phyloP scores from a whole-genome alignment of 768 basidiomycete species.

The Dictyophora rubrovolvata region DNA sequence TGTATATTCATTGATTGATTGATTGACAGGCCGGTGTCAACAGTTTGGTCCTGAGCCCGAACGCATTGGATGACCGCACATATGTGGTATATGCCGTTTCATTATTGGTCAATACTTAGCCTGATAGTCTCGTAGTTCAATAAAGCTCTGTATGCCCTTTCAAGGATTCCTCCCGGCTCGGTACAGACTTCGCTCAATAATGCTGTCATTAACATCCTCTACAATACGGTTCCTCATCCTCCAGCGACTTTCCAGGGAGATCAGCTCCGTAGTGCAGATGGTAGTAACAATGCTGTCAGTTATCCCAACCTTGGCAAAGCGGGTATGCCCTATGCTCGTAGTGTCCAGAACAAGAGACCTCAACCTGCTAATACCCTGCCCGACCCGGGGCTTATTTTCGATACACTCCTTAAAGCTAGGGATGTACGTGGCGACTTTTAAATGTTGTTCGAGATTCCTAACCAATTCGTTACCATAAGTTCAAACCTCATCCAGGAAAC shows the following conservation, averaged over 20 bases:
- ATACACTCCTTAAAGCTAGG: constrained; percentile 26
- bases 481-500: constrained; percentile 21
- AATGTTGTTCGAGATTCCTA: background rate
- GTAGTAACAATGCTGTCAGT: constrained; percentile 48
- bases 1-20: constrained; percentile 6
- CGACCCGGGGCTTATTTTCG: constrained; percentile 33
- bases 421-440: constrained; percentile 12
- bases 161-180: constrained; percentile 9
- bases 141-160: constrained; percentile 11
- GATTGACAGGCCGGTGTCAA: constrained; percentile 3
- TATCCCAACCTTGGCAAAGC: constrained; percentile 49
- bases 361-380: constrained; percentile 36
- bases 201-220: constrained; percentile 15
- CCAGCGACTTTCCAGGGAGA: background rate
- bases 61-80: constrained; percentile 35
- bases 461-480: constrained; percentile 7
- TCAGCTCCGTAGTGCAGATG: constrained; percentile 49
- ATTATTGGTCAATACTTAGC: background rate
- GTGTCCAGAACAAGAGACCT: constrained; percentile 34
- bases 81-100: constrained; percentile 3
- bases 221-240: constrained; percentile 9
- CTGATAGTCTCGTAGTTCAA: constrained; percentile 17
- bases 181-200: background rate
- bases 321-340: constrained; percentile 50
- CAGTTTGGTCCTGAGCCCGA: constrained; percentile 10